These are phyloP conservation scores for Cladosporium austrohemisphaericum DNA, from an alignment of 2,329 filamentous ascomycete species.

Conservation along the genomic window DNA sequence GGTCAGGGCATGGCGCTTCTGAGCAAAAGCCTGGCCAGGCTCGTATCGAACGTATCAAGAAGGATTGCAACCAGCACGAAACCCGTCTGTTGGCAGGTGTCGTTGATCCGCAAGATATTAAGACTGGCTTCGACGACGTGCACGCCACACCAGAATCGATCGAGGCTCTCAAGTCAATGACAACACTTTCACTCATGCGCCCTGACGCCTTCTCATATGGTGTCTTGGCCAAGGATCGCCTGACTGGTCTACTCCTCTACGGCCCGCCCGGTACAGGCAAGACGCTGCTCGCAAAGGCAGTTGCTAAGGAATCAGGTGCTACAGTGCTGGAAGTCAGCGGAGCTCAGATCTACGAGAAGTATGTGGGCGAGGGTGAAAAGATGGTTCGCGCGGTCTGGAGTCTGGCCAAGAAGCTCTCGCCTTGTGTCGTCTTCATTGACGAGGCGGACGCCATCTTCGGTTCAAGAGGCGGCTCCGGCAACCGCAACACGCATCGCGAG, in stretches of 20 bases:
- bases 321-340: constrained; percentile 79
- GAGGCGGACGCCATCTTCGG: constrained; percentile 92
- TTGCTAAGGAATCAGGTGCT: constrained; percentile 63
- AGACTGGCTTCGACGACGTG: constrained; percentile 82
- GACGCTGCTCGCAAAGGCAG: constrained; percentile 68
- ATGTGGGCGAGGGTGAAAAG: constrained; percentile 93
- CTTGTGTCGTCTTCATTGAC: constrained; percentile 93
- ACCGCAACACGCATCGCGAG: constrained; percentile 72
- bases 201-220: constrained; percentile 97
- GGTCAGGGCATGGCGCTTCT: neutral
- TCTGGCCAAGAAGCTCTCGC: constrained; percentile 83
- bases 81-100: constrained; percentile 78
- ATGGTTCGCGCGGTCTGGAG: constrained; percentile 90
- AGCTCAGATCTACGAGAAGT: constrained; percentile 92
- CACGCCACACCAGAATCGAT: constrained; percentile 79
- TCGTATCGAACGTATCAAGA: constrained; percentile 48
- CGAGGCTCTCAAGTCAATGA: constrained; percentile 82
- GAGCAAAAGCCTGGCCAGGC: constrained; percentile 13
- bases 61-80: constrained; percentile 70
- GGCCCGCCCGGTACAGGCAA: constrained; percentile 88
- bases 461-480: constrained; percentile 63
- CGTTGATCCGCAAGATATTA: constrained; percentile 74
- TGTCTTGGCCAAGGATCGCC: constrained; percentile 83
- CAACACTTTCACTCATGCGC: constrained; percentile 77
- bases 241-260: constrained; percentile 93